phyloP scores from a whole-genome alignment of 2,329 filamentous ascomycete species.

The Diplodia corticola region DNA sequence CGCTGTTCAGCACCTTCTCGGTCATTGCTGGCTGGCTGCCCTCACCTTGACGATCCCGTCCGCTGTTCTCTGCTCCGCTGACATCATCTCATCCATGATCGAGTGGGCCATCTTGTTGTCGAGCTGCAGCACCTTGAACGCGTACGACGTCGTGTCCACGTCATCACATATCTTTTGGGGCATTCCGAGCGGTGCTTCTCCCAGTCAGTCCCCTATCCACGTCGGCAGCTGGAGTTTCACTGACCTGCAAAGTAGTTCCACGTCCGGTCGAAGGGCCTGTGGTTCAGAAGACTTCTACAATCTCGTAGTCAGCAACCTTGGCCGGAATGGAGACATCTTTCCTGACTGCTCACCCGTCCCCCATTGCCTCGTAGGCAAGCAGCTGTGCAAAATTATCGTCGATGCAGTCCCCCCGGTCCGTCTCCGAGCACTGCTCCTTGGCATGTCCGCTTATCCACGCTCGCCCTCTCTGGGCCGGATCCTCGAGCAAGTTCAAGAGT shows the following conservation, averaged over 20 bases:
- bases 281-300: constrained; percentile 22
- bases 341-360: constrained; percentile 25
- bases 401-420: constrained; percentile 28
- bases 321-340: too few relatives aligned
- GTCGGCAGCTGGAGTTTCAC: constrained; percentile 10
- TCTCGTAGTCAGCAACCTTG: background rate
- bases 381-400: constrained; percentile 35
- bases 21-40: accelerated
- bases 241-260: constrained; percentile 35
- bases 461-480: constrained; percentile 28
- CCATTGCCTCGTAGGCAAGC: constrained; percentile 31
- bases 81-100: constrained; percentile 11
- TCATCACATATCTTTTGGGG: constrained; percentile 35
- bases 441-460: constrained; percentile 29
- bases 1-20: background rate
- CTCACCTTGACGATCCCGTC: constrained; percentile 14
- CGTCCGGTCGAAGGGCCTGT: constrained; percentile 9
- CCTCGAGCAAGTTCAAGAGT: constrained; percentile 28
- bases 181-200: constrained; percentile 21
- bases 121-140: constrained; percentile 31
- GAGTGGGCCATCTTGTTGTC: constrained; percentile 1
- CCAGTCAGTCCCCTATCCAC: constrained; percentile 4
- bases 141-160: constrained; percentile 39
- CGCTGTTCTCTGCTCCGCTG: background rate
- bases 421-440: constrained; percentile 28